Evolutionary conservation across 768 basidiomycete species (phyloP), one percentile per base, ranked within the genome.

Genomic region (Leccinum barrowsii): DNA sequence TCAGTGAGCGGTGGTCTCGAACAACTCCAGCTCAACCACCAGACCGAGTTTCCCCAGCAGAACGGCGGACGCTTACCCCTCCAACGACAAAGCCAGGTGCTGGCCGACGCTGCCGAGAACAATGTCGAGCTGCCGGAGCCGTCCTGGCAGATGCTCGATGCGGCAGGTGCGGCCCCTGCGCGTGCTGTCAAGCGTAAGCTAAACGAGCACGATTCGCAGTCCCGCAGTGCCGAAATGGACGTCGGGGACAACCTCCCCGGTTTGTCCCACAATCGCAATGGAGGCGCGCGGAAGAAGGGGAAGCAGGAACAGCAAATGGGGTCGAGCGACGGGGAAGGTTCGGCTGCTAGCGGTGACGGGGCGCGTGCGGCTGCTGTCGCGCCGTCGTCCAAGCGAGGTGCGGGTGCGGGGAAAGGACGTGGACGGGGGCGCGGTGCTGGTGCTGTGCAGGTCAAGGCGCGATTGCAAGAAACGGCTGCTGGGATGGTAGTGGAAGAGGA

Each of bases 141-240:
- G 21, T 80, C 83, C 24, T 77, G 74, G 70, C 84, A 87, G 65
- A 84, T 87, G 81, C 75, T 84, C 13, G 68, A 63, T 48, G 57
- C 59, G 55, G 65, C 62, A 59, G 61, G 66, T 65, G 63, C 60
- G 59, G 54, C 34, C 46, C 60, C 65, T 48, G 60, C 59, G 42
- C 73, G 72, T 61, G 63, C 64, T 59, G 74, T 58, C 24, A 78
- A 78, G 70, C 75, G 76, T 53, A 77, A 75, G 71, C 66, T 73
- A 28, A 67, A 64, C 50, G 69, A 64, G 56, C 63, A 68, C 58
- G 69, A 57, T 46, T 54, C 24, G 50, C 68, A 59, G 58, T 11
- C 59, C 57, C 72, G 52, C 74, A 73, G 63, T 69, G 57, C 68
- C 68, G 32, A 59, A 63, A 52, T 60, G 60, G 59, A 60, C 32